Base-by-base conservation (phyloP, 768 basidiomycete species). In the Suillus subalutaceus region DNA sequence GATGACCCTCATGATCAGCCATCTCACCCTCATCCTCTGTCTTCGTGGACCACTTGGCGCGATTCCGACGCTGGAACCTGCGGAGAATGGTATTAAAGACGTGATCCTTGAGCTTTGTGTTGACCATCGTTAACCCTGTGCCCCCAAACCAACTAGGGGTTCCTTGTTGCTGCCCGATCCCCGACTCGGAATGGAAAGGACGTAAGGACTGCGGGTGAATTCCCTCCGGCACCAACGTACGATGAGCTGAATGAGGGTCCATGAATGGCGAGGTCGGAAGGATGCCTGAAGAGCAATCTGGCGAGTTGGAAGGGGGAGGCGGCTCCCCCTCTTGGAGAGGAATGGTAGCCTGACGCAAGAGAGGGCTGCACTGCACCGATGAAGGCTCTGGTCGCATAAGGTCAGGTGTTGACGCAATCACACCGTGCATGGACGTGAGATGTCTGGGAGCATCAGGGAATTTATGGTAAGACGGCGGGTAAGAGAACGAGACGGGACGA, bases 91-190 rank as follows among this genome's bases (percentile, higher is more conserved):
- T 92, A 67, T 88, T 92, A 74, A 99, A 97, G 56, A 99, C 94
- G 71, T 97, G 95, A 73, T 99, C 96, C 78, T 96, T 96, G 65
- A 99, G 81, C 75, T 88, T 93, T 46, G 92, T 94, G 77, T 99
- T 99, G 66, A 98, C 96, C 63, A 90, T 86, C 6, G 97, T 99
- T 16, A 92, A 94, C 1, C 97, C 97, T 2, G 90, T 92, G 4
- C 96, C 97, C 41, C 91, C 93, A 70, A 95, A 95, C 82, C 85
- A 86, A 56, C 84, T 84, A 15, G 82, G 81, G 23, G 81, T 79
- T 13, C 79, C 65, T 4, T 70, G 71, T 9, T 74, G 72, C 44
- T 62, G 78, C 4, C 67, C 68, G n/a, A 79, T 67, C 6, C 69
- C 65, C 59, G 77, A 74, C 52, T 85, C 83, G 20, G 84, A 83